A percentile compares a stretch with the other conserved stretches of the same genome.
phyloP scores from a whole-genome alignment of 768 basidiomycete species.

The Boletus patriciae region DNA sequence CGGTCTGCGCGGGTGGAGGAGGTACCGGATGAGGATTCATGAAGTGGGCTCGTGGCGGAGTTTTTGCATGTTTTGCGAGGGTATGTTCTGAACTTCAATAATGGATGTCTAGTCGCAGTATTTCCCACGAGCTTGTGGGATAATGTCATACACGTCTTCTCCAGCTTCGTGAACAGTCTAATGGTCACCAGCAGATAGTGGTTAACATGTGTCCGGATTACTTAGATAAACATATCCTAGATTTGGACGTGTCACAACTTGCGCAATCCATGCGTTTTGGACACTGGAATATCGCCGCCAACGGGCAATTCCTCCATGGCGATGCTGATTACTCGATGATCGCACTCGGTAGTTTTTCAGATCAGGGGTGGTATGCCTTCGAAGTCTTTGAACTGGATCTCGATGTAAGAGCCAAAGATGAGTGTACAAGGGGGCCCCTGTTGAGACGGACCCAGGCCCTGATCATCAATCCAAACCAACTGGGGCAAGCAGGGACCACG shows the following conservation, averaged over 20 bases:
- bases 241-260: background rate
- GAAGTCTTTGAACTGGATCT: background rate
- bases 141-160: background rate
- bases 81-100: background rate
- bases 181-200: background rate
- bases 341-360: background rate
- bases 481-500: too few relatives aligned
- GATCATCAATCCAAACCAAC: too few relatives aligned
- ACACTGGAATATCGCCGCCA: background rate
- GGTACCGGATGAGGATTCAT: slow-evolving; percentile 43
- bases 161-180: background rate
- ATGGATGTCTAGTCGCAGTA: slow-evolving; percentile 41
- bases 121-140: background rate
- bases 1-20: slow-evolving; percentile 46
- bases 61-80: background rate
- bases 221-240: background rate
- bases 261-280: background rate
- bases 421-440: background rate
- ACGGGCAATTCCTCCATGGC: background rate
- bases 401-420: background rate
- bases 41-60: background rate
- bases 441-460: too few relatives aligned
- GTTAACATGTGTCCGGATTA: background rate
- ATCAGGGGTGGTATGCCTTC: background rate
- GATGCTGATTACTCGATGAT: background rate